phyloP scores from a whole-genome alignment of 768 basidiomycete species.

The Suillus brevipes region DNA sequence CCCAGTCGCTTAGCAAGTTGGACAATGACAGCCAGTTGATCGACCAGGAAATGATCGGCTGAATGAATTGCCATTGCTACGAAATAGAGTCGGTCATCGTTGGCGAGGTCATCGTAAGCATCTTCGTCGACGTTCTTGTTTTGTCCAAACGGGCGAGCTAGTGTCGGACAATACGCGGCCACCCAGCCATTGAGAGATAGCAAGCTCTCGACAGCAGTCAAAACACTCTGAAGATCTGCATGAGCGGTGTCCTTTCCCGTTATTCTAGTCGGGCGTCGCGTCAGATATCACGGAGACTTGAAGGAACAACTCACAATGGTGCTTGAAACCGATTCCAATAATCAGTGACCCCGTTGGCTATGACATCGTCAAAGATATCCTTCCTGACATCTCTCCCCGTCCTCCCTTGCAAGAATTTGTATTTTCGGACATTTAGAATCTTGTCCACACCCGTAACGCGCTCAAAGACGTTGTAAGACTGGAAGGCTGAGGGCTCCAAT shows the following conservation, averaged over 20 bases:
- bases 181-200: slow-evolving; percentile 99
- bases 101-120: slow-evolving; percentile 86
- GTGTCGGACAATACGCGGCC: slow-evolving; percentile 89
- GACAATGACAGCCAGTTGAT: slow-evolving; percentile 97
- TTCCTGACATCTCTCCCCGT: slow-evolving; percentile 83
- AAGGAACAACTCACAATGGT: slow-evolving; percentile 69
- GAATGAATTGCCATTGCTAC: slow-evolving; percentile 95
- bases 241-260: slow-evolving; percentile 79
- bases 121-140: slow-evolving; percentile 71
- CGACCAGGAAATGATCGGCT: slow-evolving; percentile 98
- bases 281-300: background rate
- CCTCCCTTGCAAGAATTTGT: slow-evolving; percentile 85
- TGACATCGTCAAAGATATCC: slow-evolving; percentile 76
- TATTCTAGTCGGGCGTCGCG: slow-evolving; percentile 51
- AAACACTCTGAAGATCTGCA: slow-evolving; percentile 87
- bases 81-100: slow-evolving; percentile 85
- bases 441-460: slow-evolving; percentile 68
- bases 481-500: slow-evolving; percentile 36
- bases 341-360: slow-evolving; percentile 76
- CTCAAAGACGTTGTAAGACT: slow-evolving; percentile 63
- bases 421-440: slow-evolving; percentile 82
- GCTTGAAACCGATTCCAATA: slow-evolving; percentile 93
- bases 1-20: slow-evolving; percentile 93
- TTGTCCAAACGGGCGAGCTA: slow-evolving; percentile 93
- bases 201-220: slow-evolving; percentile 88